phyloP scores from a whole-genome alignment of 768 basidiomycete genomes.

The Calocybe gangraenosa region DNA sequence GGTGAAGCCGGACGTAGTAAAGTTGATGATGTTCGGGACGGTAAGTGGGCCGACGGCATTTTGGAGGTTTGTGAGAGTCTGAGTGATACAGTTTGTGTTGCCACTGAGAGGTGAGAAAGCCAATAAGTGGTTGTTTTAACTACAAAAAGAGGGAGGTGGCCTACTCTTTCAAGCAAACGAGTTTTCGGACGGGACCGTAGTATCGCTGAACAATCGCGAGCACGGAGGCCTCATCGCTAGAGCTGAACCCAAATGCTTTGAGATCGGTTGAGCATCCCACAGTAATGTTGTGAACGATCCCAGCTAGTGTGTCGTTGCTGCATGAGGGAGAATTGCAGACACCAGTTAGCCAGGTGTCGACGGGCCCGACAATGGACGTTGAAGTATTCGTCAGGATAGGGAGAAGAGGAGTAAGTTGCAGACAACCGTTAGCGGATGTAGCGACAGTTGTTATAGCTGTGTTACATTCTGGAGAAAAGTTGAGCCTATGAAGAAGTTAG shows the following conservation, averaged over 20 bases:
- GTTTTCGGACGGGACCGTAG: constrained; percentile 55
- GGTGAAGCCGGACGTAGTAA: constrained; percentile 9
- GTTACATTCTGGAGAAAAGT: constrained; percentile 46
- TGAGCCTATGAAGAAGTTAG: constrained; percentile 10
- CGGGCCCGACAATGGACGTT: constrained; percentile 36
- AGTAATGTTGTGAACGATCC: constrained; percentile 50
- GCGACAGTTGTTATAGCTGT: constrained; percentile 41
- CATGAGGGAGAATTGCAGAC: constrained; percentile 51
- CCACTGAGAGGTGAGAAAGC: constrained; percentile 20
- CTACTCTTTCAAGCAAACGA: constrained; percentile 67
- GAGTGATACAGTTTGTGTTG: constrained; percentile 47
- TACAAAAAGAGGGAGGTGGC: constrained; percentile 8
- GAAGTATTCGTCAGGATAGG: constrained; percentile 28
- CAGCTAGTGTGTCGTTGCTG: constrained; percentile 54
- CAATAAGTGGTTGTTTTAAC: background rate
- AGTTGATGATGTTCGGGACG: constrained; percentile 24
- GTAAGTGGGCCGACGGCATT: constrained; percentile 29
- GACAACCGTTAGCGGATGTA: constrained; percentile 39
- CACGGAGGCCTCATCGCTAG: constrained; percentile 14
- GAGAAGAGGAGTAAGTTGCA: constrained; percentile 44
- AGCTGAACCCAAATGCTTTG: constrained; percentile 22
- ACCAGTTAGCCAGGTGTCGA: constrained; percentile 59
- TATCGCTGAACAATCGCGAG: constrained; percentile 40
- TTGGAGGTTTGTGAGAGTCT: constrained; percentile 54
- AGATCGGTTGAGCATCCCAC: constrained; percentile 41